Percentiles rank a stretch among this genome's conserved stretches.
phyloP scores from a whole-genome alignment of 129 eudicot genomes.

The Deinandra increscens region DNA sequence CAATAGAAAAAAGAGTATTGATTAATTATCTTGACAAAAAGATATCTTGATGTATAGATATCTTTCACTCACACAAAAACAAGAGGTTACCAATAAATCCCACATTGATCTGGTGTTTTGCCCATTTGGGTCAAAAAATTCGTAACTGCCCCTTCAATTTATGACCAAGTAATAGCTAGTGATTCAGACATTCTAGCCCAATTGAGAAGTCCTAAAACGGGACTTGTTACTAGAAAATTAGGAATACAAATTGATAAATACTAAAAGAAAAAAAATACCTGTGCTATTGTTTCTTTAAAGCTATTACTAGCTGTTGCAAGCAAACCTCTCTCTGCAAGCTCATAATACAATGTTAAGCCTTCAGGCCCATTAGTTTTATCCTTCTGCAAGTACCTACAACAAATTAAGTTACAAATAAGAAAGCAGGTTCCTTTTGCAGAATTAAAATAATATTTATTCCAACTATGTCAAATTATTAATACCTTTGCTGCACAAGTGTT shows the following conservation, averaged over 20 bases:
- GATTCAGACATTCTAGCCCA: neutral
- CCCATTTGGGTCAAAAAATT: neutral
- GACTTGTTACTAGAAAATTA: neutral
- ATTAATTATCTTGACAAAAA: neutral
- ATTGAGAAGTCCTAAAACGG: neutral
- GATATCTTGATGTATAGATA: neutral
- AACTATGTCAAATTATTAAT: neutral
- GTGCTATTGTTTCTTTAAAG: constrained; percentile 59
- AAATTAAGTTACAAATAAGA: constrained; percentile 16
- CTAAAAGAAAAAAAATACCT: constrained; percentile 45
- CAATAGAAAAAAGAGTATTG: neutral
- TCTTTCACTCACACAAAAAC: neutral
- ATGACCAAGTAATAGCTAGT: neutral
- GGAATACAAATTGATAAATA: neutral
- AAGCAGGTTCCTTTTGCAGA: constrained; percentile 7
- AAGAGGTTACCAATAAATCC: neutral
- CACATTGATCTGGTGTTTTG: neutral
- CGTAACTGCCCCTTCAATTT: neutral
- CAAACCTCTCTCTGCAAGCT: constrained; percentile 93
- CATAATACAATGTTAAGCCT: constrained; percentile 67
- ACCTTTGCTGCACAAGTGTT: constrained; percentile 94
- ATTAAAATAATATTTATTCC: neutral
- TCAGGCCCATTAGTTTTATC: constrained; percentile 90
- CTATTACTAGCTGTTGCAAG: constrained; percentile 44
- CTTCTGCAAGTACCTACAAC: constrained; percentile 74